phyloP scores from a whole-genome alignment of 371 early-diverging fungal species.

The Enterospora canceri region DNA sequence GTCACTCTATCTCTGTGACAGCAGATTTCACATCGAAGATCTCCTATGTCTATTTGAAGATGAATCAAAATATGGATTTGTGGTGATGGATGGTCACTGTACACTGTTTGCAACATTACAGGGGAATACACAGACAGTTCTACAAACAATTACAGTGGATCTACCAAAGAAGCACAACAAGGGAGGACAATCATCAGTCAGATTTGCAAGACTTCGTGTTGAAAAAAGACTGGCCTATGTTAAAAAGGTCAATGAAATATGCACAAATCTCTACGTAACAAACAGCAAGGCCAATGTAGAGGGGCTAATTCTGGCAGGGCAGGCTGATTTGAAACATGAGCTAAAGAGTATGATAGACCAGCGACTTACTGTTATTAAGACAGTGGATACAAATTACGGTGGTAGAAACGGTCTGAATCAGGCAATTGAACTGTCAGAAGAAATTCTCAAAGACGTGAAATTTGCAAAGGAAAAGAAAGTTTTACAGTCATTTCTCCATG shows the following conservation, averaged over 20 bases:
- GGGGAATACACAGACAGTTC: slow-evolving; percentile 84
- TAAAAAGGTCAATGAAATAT: slow-evolving; percentile 88
- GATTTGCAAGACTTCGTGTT: slow-evolving; percentile 93
- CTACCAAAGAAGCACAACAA: slow-evolving; percentile 99
- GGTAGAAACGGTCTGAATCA: slow-evolving; percentile 97
- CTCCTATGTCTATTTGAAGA: slow-evolving; percentile 72
- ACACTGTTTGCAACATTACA: slow-evolving; percentile 84
- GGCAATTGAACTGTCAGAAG: slow-evolving; percentile 85
- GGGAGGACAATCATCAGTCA: slow-evolving; percentile 97
- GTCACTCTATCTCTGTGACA: slow-evolving; percentile 94
- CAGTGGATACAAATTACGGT: slow-evolving; percentile 94
- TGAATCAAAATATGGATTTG: slow-evolving; percentile 92
- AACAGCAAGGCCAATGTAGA: slow-evolving; percentile 77
- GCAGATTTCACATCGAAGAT: slow-evolving; percentile 95
- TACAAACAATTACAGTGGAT: slow-evolving; percentile 83
- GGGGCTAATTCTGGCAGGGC: slow-evolving; percentile 85
- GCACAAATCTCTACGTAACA: slow-evolving; percentile 75
- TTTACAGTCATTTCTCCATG: slow-evolving; percentile 83
- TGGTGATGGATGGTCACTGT: slow-evolving; percentile 97
- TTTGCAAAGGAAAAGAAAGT: slow-evolving; percentile 94
- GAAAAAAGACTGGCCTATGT: slow-evolving; percentile 97
- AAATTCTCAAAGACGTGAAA: slow-evolving; percentile 82
- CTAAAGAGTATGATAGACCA: slow-evolving; percentile 76
- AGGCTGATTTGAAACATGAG: slow-evolving; percentile 94
- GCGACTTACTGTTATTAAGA: slow-evolving; percentile 73